Base-by-base conservation (phyloP, 129 eudicot genomes). In the Saussurea involucrata region DNA sequence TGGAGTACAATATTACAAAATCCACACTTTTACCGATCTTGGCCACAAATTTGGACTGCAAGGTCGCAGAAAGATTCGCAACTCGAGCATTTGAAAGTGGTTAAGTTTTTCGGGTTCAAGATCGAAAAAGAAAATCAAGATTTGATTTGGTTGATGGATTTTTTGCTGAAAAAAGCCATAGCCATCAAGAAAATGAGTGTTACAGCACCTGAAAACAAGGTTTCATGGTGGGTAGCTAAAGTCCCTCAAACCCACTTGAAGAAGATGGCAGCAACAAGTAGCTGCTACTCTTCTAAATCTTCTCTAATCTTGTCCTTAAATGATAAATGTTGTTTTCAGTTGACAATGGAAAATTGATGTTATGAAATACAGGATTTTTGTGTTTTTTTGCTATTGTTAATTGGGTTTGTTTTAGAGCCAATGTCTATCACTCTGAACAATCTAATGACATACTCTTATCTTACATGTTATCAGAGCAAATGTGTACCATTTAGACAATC, bases 101-200 rank as follows among this genome's bases (percentile, higher is more conserved):
- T 84, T 27, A 76, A 72, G 37, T 25, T 80, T 42, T 58, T 68
- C 1, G 83, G 85, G 57, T 80, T 84, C 63, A 76, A 27, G 68
- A 36, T 68, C 29, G 61, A 77, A 66, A 68, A 71, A 42, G 77
- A 80, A 29, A 46, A 80, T 8, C 20, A 34, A 69, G 69, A 24
- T 42, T 37, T 78, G 70, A 69, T 72, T 42, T 24, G 77, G 7
- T 67, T 84, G 69, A 84, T 84, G 69, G 85, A 84, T 77, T 69
- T 84, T 67, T 68, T 84, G 70, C 83, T 84, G n/a, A 76, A 76
- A 61, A 80, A 73, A 28, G 88, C 85, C 34, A 68, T 84, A 15
- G 69, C 60, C 24, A 72, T 84, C 24, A 84, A 76, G 77, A 69
- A 76, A 66, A 80, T 84, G 88, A 80, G 63, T 44, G 75, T 80